These are phyloP conservation scores for Nakazawaea sp. DNA, from an alignment of 805 yeast species.

Conservation along the genomic window DNA sequence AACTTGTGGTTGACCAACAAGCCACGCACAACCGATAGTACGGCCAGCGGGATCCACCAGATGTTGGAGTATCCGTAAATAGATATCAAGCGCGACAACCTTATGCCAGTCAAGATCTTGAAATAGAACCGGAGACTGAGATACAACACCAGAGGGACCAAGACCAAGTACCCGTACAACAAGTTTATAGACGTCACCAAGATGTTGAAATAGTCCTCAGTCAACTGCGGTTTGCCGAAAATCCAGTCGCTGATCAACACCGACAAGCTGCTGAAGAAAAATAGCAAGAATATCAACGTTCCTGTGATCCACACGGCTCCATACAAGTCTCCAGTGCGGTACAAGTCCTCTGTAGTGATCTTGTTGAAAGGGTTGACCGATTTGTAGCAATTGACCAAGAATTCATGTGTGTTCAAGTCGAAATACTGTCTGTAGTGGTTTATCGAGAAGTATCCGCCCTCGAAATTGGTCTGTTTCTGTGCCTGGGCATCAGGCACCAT, in stretches of 20 bases:
- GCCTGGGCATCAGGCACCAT: not conserved
- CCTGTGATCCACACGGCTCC: constrained; percentile 92
- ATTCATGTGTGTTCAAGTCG: constrained; percentile 62
- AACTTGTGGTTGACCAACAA: constrained; percentile 38
- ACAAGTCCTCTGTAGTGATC: constrained; percentile 25
- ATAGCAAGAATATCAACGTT: constrained; percentile 66
- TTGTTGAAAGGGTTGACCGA: constrained; percentile 51
- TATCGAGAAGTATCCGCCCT: constrained; percentile 46
- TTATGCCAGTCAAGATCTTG: constrained; percentile 41
- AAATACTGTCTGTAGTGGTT: constrained; percentile 60
- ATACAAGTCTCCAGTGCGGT: constrained; percentile 60
- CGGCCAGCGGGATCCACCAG: constrained; percentile 80
- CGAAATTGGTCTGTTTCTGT: constrained; percentile 7
- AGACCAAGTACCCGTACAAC: constrained; percentile 69
- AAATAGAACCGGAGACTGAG: constrained; percentile 42
- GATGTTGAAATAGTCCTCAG: constrained; percentile 49
- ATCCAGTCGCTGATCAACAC: constrained; percentile 54
- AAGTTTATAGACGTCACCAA: constrained; percentile 63
- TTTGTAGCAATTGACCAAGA: constrained; percentile 41
- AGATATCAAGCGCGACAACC: constrained; percentile 56
- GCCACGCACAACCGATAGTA: constrained; percentile 52
- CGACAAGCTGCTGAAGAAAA: constrained; percentile 68
- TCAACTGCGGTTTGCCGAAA: constrained; percentile 29
- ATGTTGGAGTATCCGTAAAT: constrained; percentile 82
- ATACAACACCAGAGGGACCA: constrained; percentile 55